phyloP scores from a whole-genome alignment of 2,329 filamentous ascomycete genomes.

The Dissoconium aciculare region DNA sequence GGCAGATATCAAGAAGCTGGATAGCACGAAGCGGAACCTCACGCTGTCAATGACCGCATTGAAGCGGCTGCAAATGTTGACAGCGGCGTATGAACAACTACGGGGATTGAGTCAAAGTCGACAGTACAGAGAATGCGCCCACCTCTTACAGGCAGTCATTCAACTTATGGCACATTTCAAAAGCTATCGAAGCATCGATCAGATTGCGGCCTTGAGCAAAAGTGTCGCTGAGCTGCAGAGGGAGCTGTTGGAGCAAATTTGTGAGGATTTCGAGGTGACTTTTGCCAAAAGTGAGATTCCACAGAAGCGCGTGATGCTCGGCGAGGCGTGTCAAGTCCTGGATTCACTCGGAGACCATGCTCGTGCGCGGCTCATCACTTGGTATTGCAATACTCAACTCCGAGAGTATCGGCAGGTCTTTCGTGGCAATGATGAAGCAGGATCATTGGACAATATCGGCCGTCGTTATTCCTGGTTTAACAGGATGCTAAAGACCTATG shows the following conservation, averaged over 20 bases:
- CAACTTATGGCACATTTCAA: slow-evolving; percentile 99
- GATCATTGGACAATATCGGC: slow-evolving; percentile 90
- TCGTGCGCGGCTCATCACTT: slow-evolving; percentile 66
- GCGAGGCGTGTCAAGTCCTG: slow-evolving; percentile 84
- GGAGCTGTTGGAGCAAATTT: slow-evolving; percentile 91
- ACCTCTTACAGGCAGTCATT: slow-evolving; percentile 82
- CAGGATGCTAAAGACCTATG: slow-evolving; percentile 86
- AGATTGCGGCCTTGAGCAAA: slow-evolving; percentile 83
- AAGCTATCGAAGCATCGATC: slow-evolving; percentile 91
- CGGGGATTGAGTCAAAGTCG: slow-evolving; percentile 66
- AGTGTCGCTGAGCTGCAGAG: slow-evolving; percentile 89
- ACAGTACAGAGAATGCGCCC: slow-evolving; percentile 90
- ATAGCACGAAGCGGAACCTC: slow-evolving; percentile 91
- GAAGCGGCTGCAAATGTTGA: slow-evolving; percentile 95
- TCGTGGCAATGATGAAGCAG: slow-evolving; percentile 88
- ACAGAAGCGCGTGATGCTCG: slow-evolving; percentile 52
- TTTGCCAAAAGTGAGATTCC: slow-evolving; percentile 79
- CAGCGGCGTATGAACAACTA: slow-evolving; percentile 95
- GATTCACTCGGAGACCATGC: slow-evolving; percentile 86
- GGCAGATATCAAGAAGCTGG: slow-evolving; percentile 91
- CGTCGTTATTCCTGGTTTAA: slow-evolving; percentile 93
- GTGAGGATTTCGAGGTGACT: slow-evolving; percentile 91
- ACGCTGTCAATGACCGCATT: slow-evolving; percentile 95
- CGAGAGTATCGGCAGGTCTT: slow-evolving; percentile 94
- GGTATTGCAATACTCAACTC: slow-evolving; percentile 96